Evolutionary conservation across 2,329 filamentous ascomycete species (phyloP).

Genomic region (Chaetomium sp.): DNA sequence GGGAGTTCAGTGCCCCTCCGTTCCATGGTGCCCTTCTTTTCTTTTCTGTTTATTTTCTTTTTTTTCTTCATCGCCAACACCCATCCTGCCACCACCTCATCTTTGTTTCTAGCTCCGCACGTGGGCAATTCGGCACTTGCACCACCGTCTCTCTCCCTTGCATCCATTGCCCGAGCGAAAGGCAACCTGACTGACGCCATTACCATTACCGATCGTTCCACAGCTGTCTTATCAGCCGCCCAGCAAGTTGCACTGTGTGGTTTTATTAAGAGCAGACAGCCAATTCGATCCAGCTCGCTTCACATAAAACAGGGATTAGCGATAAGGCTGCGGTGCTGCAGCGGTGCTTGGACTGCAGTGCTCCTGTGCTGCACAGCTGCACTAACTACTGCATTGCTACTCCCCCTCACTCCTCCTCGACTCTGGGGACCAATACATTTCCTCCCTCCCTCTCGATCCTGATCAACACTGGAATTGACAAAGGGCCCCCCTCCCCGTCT

Average conservation of each 20-base stretch:
- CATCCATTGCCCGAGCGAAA: neutral
- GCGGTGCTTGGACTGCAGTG: neutral
- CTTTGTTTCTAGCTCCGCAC: neutral
- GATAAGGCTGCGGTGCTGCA: constrained; percentile 34
- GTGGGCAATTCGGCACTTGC: neutral
- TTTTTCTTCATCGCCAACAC: neutral
- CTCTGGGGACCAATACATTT: constrained; percentile 3
- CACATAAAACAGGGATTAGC: constrained; percentile 33
- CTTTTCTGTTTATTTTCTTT: neutral
- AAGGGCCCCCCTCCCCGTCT: neutral
- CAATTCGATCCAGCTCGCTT: constrained; percentile 14
- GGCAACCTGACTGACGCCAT: constrained; percentile 30
- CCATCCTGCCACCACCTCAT: neutral
- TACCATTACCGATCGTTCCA: constrained; percentile 30
- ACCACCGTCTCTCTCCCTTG: neutral
- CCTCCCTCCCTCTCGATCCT: constrained; percentile 1
- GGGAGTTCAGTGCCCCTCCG: no score
- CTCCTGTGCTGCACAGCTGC: no score
- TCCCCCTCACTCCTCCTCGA: constrained; percentile 22
- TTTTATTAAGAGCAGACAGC: constrained; percentile 19
- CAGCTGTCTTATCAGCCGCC: constrained; percentile 34
- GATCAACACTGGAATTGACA: constrained; percentile 1
- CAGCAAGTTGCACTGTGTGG: constrained; percentile 18
- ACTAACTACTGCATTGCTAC: neutral
- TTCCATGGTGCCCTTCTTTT: neutral